Base-by-base conservation (phyloP, 139 green algal genomes). In the Desmodesmus armatus region DNA sequence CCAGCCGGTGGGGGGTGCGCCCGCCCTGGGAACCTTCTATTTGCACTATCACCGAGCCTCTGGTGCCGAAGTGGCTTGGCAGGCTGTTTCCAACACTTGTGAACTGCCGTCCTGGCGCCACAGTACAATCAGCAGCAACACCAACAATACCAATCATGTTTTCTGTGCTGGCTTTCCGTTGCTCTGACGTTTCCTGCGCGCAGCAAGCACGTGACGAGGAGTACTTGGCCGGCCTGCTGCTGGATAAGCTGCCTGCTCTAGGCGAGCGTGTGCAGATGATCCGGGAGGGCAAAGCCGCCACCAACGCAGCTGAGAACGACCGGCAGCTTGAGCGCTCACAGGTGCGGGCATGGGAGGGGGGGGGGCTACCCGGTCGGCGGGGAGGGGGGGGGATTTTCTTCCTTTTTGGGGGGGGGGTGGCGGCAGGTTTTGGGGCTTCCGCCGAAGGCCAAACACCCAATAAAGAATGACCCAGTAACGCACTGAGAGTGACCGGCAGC, bases 201-300 rank as follows among this genome's bases (percentile, higher is more conserved):
- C 85, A 91, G 90, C 92, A 85, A 58, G 92, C 92, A 2, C 92
- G 94, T 39, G 95, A 97, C 66, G 65, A 87, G 13, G 88, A 94
- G 70, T 98, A 95, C 92, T 76, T 99, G 67, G 80, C 91, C 25
- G 91, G 94, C 55, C 86, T 95, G 82, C 87, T 99, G 76, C 91
- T 99, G 75, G 80, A 89, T 19, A 90, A 83, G 29, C 88, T 99
- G 89, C 95, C 97, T 0, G 75, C 94, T 0, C 90, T 99, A 21
- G 88, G 88, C 31, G 94, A 98, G 82, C 92, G 97, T 0, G 96
- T 99, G 58, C 89, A 94, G 84, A 80, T 91, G 49, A 96, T 98
- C 88, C 88, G 92, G 11, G 84, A 87, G 25, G 93, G 94, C 70
- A 88, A 84, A 60, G 91, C 88, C 0, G 87, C 89, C 53, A 94